Evolutionary conservation across 768 basidiomycete species (phyloP), one percentile per base, ranked within the genome.

Genomic region (Sistotremastrum suecicum): DNA sequence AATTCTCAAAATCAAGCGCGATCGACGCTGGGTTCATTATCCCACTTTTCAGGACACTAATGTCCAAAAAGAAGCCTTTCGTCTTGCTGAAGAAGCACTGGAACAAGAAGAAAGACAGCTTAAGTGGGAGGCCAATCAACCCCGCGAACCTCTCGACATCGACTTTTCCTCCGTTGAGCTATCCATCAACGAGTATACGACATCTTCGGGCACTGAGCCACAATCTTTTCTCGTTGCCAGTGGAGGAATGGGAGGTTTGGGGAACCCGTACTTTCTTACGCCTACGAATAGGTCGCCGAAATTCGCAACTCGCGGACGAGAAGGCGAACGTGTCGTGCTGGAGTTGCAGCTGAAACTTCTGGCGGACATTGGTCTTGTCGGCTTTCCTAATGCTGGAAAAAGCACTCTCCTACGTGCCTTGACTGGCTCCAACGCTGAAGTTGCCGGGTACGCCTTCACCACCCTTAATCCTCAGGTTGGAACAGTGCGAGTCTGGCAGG

Each of bases 351-450:
- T 99, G 50, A 97, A 97, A 61, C 71, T 94, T 5, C 70, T 92
- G 3, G 90, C 94, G 2, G 94, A 99, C 59, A 70, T 98, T n/a
- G 95, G 89, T 0, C 67, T 99, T 12, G 91, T 99, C 2, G 95
- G 95, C 0, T 80, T 95, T 67, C 95, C 95, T 5, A 99, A 97
- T 54, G 89, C 86, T 0, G 94, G 82, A 31, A 86, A 88, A 66
- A 92, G 88, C 61, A 98, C 95, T 0, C 63, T 99, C 2, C 68
- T 98, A 3, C 79, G 87, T 12, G 91, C 90, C 0, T 65, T 98
- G 6, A 95, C 92, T 0, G 86, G 84, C 5, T 83, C 86, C 7
- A 81, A 76, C 58, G 84, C 77, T 4, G 83, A 85, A 54, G 82
- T 97, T 32, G 92, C 91, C 0, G 74, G 78, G 7, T 95, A 95